Conservation (phyloP, 2,329 filamentous ascomycete genomes). For the Fusarium torulosum region DNA sequence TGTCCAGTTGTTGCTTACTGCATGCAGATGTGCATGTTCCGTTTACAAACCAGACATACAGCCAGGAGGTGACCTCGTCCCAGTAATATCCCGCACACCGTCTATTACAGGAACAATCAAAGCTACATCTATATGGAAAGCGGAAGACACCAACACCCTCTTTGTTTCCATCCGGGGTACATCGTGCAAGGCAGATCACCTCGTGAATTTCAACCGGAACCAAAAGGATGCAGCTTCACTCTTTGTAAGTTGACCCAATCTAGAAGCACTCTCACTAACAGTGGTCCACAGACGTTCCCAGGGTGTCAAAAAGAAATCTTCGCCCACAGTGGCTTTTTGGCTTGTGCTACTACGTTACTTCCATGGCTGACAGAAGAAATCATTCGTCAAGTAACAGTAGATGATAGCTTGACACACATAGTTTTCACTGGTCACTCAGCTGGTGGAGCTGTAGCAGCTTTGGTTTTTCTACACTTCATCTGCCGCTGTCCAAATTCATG, state of each 20-base stretch:
- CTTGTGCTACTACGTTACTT: constrained; percentile 36
- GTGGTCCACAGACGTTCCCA: neutral
- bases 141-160: constrained; percentile 16
- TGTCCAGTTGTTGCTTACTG: constrained; percentile 22
- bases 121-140: constrained; percentile 42
- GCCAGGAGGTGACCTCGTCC: constrained; percentile 20
- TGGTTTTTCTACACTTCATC: constrained; percentile 33
- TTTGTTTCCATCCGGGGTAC: constrained; percentile 43
- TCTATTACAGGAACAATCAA: constrained; percentile 39
- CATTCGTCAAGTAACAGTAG: constrained; percentile 5
- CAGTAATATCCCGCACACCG: constrained; percentile 35
- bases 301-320: neutral
- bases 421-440: constrained; percentile 46
- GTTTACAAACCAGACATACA: constrained; percentile 32
- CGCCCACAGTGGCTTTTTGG: constrained; percentile 40
- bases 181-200: constrained; percentile 37
- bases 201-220: constrained; percentile 42
- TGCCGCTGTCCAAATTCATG: neutral
- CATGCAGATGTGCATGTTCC: constrained; percentile 41
- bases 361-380: constrained; percentile 29
- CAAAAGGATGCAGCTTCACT: constrained; percentile 10
- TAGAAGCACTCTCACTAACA: neutral
- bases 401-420: constrained; percentile 11
- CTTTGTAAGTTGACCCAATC: constrained; percentile 21
- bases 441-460: constrained; percentile 42